Evolutionary conservation across 768 basidiomycete genomes (phyloP), one percentile per base, ranked within the genome.

Genomic region (Erythrobasidium yunnanense): DNA sequence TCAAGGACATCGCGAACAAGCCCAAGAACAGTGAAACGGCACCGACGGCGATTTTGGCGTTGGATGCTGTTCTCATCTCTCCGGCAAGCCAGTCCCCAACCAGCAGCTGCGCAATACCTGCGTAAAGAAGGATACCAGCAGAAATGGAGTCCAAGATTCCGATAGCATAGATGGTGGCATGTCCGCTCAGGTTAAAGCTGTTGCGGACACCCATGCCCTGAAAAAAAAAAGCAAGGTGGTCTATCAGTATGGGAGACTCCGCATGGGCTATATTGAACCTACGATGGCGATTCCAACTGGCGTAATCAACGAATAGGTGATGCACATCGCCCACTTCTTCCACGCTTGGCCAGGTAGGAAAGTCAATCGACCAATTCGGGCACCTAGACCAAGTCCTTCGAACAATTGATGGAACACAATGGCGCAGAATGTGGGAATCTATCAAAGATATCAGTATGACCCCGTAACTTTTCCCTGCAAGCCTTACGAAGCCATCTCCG

Each of bases 391-490:
- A 29, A 73, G 71, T n/a, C 71, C 74, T 46, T 74, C 73, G 38
- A 74, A 73, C 29, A 74, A 52, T 49, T 75, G 74, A 60, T 75
- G 74, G 63, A 75, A 75, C 45, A 72, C 67, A 66, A 75, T 70
- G 20, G 73, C 75, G 67, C 74, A 73, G 60, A 76, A 70, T 13
- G 76, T 71, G 0, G 76, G 74, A 1, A 67, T 72, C 76, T 75
- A 76, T 42, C 15, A 45, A 15, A 45, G 42, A 45, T 20, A 45
- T 45, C 42, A 20, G 15, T 45, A 15, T 45, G 42, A 15, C 42
- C 22, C 15, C 22, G 42, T 45, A 15, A 20, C 51, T 5, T 5
- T 8, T 2, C 34, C 6, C 2, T 32, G 23, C 38, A 15, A 5
- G 17, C 50, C 50, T 65, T 4, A 53, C 46, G 35, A 58, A 55